phyloP scores from a whole-genome alignment of 331 rosid genomes.

The Stylosanthes scabra region DNA sequence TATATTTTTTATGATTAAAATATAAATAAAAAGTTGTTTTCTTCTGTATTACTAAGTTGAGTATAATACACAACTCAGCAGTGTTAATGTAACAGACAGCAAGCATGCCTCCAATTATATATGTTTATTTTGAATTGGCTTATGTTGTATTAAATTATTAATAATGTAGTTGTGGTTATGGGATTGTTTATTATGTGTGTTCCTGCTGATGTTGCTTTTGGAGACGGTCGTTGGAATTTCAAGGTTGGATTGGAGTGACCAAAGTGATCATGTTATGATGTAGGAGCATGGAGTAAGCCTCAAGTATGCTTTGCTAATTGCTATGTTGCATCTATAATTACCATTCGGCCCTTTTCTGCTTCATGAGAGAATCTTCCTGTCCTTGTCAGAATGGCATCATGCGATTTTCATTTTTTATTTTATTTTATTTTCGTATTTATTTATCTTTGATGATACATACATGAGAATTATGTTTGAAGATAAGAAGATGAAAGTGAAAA shows the following conservation, averaged over 20 bases:
- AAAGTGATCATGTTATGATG: conserved; percentile 37
- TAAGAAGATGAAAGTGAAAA: conserved; percentile 28
- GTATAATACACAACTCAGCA: conserved; percentile 39
- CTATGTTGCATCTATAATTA: conserved; percentile 4
- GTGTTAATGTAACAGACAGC: conserved; percentile 40
- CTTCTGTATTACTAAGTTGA: conserved; percentile 4
- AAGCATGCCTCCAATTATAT: conserved; percentile 21
- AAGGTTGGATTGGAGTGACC: conserved; percentile 36
- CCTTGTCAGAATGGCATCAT: conserved; percentile 1
- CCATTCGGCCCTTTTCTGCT: conserved; percentile 33
- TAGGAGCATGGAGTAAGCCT: conserved; percentile 25
- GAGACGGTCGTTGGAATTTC: conserved; percentile 23
- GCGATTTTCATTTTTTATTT: background rate
- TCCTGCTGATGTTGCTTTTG: conserved; percentile 33
- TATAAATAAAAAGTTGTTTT: conserved; percentile 19
- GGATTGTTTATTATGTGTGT: conserved; percentile 37
- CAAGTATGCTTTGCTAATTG: conserved; percentile 15
- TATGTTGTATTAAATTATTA: background rate
- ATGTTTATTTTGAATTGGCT: background rate
- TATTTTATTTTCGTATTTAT: no score
- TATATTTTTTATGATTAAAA: background rate
- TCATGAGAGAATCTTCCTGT: conserved; percentile 7
- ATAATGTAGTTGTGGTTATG: background rate
- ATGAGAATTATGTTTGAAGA: conserved; percentile 4
- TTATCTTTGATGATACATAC: background rate